A percentile compares a stretch with the other conserved stretches of the same genome.
These are phyloP conservation scores for Camelina neglecta DNA, from an alignment of 345 rosid species.

Conservation along the genomic window DNA sequence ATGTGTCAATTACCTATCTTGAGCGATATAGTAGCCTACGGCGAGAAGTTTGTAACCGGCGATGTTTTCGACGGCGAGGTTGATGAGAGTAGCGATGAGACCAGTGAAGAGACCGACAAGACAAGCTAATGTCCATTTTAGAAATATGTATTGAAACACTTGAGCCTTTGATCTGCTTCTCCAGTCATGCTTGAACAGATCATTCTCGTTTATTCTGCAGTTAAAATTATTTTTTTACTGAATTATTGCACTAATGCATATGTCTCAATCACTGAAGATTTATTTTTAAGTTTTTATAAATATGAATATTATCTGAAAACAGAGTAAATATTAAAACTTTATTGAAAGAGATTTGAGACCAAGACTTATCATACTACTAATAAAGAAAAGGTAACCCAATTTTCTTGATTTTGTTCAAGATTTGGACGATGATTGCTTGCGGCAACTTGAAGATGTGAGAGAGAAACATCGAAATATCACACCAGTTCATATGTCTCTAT, in stretches of 20 bases:
- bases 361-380: neutral
- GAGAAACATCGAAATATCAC: neutral
- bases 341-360: conserved; percentile 3
- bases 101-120: conserved; percentile 91
- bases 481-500: conserved; percentile 20
- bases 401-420: conserved; percentile 20
- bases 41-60: conserved; percentile 96
- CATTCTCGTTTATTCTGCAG: conserved; percentile 91
- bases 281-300: neutral
- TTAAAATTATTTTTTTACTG: neutral
- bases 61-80: conserved; percentile 91
- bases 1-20: conserved; percentile 54
- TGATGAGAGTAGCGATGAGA: conserved; percentile 79
- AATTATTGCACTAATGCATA: conserved; percentile 2
- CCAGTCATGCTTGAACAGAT: conserved; percentile 96
- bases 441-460: conserved; percentile 29
- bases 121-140: conserved; percentile 82
- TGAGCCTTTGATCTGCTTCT: conserved; percentile 86
- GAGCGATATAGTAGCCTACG: conserved; percentile 58
- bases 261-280: conserved; percentile 32
- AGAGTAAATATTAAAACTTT: conserved; percentile 16
- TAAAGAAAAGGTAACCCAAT: conserved; percentile 17
- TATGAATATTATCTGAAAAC: conserved; percentile 14
- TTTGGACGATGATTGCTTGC: conserved; percentile 35
- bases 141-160: conserved; percentile 76